Evolutionary conservation across 441 rosid genomes (phyloP), one percentile per base, ranked within the genome.

Genomic region (Erodium trifolium): DNA sequence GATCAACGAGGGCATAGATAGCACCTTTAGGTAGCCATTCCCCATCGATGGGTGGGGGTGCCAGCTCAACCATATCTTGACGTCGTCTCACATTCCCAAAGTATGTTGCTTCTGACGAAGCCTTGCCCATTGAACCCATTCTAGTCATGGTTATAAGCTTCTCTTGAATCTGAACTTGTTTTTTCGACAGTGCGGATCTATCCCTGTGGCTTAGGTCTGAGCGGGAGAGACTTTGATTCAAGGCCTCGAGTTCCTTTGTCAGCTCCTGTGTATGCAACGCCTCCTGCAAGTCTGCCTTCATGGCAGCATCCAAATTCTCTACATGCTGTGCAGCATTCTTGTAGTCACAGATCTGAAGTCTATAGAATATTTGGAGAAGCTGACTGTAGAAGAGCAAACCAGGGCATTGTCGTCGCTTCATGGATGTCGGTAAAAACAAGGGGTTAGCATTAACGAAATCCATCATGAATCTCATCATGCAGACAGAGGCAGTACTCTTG

Each of bases 11-110:
- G 41, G 96, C 93, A 82, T 79, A 82, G 35, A 91, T 87, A 69
- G 99, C 99, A 80, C 80, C 82, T 81, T 89, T 90, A 5, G 97
- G 99, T 49, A 94, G 81, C 99, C 96, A 94, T 73, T 91, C 92
- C 69, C 99, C 99, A 80, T 91, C 85, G 45, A 94, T 79, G 45
- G 97, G 99, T 73, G 88, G 78, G 27, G 91, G 92, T 66, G 99
- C 95, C 59, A 94, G 86, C 66, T 88, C 69, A 72, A 94, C 87
- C 82, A 76, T 88, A 76, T 91, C 92, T 64, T 41, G 47, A 41
- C 47, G 47, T 41, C 7, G 47, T 41, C 47, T 41, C 47, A 41
- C 10, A 41, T 11, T 41, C 8, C 47, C 47, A 41, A 41, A 41
- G 10, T 41, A 41, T 41, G 47, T 11, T 11, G 47, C 47, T 41